These are phyloP conservation scores for Cymodocea nodosa DNA, from an alignment of 116 monocot genomes.

Conservation along the genomic window DNA sequence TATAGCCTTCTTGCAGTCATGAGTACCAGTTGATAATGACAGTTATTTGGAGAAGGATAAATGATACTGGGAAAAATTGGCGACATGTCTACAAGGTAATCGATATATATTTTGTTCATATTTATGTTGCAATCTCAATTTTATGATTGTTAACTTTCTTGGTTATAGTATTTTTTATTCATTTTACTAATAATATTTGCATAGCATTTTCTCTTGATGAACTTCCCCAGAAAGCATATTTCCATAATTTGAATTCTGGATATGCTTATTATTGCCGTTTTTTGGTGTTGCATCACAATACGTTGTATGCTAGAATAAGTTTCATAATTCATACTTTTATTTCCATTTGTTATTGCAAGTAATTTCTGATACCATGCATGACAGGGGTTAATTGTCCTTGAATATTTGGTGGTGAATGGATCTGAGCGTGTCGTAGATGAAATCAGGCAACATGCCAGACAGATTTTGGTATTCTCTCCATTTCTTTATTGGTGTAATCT, in stretches of 20 bases:
- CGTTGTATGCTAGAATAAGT: not conserved
- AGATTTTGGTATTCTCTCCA: slow-evolving; percentile 46
- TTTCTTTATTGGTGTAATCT: not conserved
- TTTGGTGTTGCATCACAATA: not conserved
- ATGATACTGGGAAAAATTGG: slow-evolving; percentile 97
- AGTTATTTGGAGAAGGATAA: slow-evolving; percentile 91
- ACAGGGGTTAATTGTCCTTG: slow-evolving; percentile 73
- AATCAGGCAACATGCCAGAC: slow-evolving; percentile 74
- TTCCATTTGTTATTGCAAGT: not conserved
- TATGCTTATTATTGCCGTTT: no score
- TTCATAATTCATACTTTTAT: not conserved
- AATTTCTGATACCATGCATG: not conserved
- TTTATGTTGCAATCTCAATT: not conserved
- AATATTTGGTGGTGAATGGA: slow-evolving; percentile 78
- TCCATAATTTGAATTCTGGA: no score
- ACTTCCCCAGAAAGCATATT: no score
- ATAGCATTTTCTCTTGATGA: no score
- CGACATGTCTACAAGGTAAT: slow-evolving; percentile 93
- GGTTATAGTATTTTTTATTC: not conserved
- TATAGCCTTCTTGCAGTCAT: slow-evolving; percentile 35
- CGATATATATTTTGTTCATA: not conserved
- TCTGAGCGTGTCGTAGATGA: slow-evolving; percentile 89
- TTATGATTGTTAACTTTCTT: not conserved
- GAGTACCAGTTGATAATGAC: slow-evolving; percentile 91
- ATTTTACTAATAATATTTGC: no score